phyloP scores from a whole-genome alignment of 2,329 filamentous ascomycete genomes.

The Alternaria alternata region DNA sequence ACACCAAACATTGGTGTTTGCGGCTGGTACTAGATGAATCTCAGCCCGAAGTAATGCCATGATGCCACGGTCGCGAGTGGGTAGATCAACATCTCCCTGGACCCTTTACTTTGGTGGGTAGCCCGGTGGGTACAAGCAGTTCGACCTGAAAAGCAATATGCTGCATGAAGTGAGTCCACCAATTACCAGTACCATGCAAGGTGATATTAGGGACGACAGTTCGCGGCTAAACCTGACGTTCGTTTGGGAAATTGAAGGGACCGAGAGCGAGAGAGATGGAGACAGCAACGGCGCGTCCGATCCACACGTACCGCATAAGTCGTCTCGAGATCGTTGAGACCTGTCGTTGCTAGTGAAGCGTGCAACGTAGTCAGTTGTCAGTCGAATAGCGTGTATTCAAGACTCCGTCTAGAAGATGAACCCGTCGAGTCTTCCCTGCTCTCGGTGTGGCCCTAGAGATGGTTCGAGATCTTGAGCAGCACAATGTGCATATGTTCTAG shows the following conservation, averaged over 20 bases:
- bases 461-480: conserved; percentile 4
- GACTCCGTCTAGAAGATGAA: background rate
- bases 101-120: conserved; percentile 5
- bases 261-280: background rate
- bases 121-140: conserved; percentile 4
- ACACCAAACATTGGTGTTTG: conserved; percentile 20
- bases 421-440: background rate
- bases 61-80: conserved; percentile 9
- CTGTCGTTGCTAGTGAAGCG: background rate
- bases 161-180: conserved; percentile 7
- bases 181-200: background rate
- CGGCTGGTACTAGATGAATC: conserved; percentile 16
- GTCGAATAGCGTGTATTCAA: background rate
- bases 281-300: background rate
- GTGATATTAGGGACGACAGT: background rate
- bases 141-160: conserved; percentile 10
- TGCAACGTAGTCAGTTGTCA: background rate
- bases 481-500: conserved; percentile 4
- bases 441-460: conserved; percentile 1
- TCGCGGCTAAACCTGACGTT: conserved; percentile 13
- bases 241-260: background rate
- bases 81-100: conserved; percentile 12
- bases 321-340: conserved; percentile 4
- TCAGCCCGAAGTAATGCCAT: conserved; percentile 17
- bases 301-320: conserved; percentile 2